Percentiles rank a stretch among this genome's conserved stretches.
These are phyloP conservation scores for Jaapia argillacea DNA, from an alignment of 768 basidiomycete genomes.

Conservation along the genomic window DNA sequence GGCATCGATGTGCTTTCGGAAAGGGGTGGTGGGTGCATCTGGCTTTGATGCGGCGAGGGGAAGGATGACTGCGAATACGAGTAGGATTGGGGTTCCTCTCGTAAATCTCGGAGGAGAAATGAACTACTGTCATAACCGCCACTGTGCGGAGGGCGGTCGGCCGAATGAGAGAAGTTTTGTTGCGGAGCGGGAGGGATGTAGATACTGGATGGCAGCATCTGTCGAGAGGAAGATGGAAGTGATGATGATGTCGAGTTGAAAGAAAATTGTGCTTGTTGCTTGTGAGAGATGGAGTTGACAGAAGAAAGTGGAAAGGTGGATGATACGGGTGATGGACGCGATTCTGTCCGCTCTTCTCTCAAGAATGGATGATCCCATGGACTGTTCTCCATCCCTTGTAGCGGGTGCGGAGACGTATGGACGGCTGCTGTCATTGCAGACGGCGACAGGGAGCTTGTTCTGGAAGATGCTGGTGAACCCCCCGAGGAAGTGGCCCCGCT, in stretches of 20 bases:
- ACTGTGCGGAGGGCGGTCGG: conserved; percentile 33
- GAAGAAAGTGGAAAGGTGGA: conserved; percentile 32
- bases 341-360: conserved; percentile 32
- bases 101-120: conserved; percentile 6
- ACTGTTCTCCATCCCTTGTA: conserved; percentile 37
- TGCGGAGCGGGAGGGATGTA: conserved; percentile 26
- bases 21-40: conserved; percentile 9
- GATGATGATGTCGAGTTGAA: conserved; percentile 24
- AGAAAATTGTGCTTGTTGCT: conserved; percentile 36
- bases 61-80: conserved; percentile 43
- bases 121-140: background rate
- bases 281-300: conserved; percentile 33
- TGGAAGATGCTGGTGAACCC: conserved; percentile 34
- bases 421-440: conserved; percentile 39
- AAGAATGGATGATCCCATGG: conserved; percentile 51
- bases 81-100: conserved; percentile 25
- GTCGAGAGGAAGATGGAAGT: conserved; percentile 31
- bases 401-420: conserved; percentile 29
- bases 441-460: conserved; percentile 59
- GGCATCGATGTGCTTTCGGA: conserved; percentile 23
- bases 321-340: conserved; percentile 17
- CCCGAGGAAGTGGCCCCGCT: conserved; percentile 12
- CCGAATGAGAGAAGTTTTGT: conserved; percentile 35
- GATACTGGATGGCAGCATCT: conserved; percentile 29
- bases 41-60: conserved; percentile 15